Percentiles rank a stretch among this genome's conserved stretches.
phyloP scores from a whole-genome alignment of 805 yeast species.

The Kodamaea leandrae region DNA sequence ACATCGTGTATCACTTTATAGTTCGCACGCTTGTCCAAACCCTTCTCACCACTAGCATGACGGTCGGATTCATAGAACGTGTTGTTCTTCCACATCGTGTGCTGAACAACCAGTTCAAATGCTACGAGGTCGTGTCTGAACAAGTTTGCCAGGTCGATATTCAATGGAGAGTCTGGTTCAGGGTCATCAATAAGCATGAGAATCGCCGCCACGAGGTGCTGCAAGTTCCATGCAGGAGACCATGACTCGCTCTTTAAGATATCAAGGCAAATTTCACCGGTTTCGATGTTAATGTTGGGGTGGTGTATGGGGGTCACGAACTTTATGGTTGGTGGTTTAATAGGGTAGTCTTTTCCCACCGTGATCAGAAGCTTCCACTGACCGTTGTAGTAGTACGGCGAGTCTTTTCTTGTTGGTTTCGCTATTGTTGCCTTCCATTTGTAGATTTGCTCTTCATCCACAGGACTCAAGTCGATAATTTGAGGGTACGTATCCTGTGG shows the following conservation, averaged over 20 bases:
- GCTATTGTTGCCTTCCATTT: conserved; percentile 51
- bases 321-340: conserved; percentile 53
- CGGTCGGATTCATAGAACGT: conserved; percentile 19
- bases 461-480: conserved; percentile 45
- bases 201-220: conserved; percentile 55
- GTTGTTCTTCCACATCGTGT: conserved; percentile 38
- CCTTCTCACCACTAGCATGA: conserved; percentile 5
- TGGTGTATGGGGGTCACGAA: conserved; percentile 46
- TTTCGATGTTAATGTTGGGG: conserved; percentile 38
- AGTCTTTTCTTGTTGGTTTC: conserved; percentile 45
- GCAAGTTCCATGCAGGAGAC: conserved; percentile 74
- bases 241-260: conserved; percentile 55
- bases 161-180: conserved; percentile 69
- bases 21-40: too few relatives aligned
- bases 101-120: conserved; percentile 40
- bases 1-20: conserved; percentile 27
- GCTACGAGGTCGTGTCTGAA: conserved; percentile 43
- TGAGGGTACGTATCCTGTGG: conserved; percentile 30
- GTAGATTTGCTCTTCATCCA: conserved; percentile 29
- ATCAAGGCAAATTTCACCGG: conserved; percentile 73
- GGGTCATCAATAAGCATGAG: conserved; percentile 58
- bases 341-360: conserved; percentile 53
- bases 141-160: conserved; percentile 66
- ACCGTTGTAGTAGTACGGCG: conserved; percentile 51
- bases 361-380: conserved; percentile 49